These are phyloP conservation scores for Suhomyces panamericanus DNA, from an alignment of 1,139 yeast genomes.

Conservation along the genomic window DNA sequence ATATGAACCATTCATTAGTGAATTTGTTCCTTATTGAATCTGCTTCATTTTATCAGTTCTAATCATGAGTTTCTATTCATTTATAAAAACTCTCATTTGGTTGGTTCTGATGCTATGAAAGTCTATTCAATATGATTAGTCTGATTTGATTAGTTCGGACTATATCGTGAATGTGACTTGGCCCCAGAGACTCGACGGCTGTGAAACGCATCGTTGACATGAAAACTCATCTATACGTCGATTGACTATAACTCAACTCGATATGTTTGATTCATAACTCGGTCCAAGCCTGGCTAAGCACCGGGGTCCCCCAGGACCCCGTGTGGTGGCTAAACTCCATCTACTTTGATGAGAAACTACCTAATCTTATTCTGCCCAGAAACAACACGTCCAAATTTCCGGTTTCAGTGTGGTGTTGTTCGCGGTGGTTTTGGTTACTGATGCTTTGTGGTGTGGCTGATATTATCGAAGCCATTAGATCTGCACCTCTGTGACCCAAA, in stretches of 20 bases:
- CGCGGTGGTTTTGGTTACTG: background rate
- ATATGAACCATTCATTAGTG: too few species aligned
- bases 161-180: background rate
- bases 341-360: background rate
- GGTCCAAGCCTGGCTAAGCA: constrained; percentile 2
- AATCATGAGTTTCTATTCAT: too few species aligned
- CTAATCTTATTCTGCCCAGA: background rate
- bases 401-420: constrained; percentile 1
- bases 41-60: too few species aligned
- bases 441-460: constrained; percentile 2
- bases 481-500: background rate
- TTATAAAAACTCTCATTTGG: too few species aligned
- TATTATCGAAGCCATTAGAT: background rate
- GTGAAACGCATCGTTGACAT: constrained; percentile 1
- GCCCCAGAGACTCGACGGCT: constrained; percentile 1
- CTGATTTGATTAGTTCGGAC: too few species aligned
- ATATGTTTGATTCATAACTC: background rate
- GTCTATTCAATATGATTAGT: too few species aligned
- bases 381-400: background rate
- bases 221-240: background rate
- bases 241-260: background rate
- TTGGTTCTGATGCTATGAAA: too few species aligned
- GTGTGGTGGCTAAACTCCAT: background rate
- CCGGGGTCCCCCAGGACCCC: background rate
- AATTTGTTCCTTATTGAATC: too few species aligned